Base-by-base conservation (phyloP, 768 basidiomycete genomes). In the Pleurotus citrinopileatus region DNA sequence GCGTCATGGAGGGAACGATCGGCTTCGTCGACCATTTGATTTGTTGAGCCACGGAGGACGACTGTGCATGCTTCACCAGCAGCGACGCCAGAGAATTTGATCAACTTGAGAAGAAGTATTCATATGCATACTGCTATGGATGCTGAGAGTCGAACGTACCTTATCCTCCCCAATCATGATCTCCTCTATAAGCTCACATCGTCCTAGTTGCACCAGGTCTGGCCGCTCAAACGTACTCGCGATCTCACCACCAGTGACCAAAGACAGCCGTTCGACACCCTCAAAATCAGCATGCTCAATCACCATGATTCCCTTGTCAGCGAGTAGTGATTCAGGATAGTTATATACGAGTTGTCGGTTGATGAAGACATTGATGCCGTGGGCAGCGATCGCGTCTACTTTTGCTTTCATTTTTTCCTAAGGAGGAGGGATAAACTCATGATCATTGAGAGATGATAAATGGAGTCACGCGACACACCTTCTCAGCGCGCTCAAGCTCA, bases 371-470 rank as follows among this genome's bases (percentile, higher is more conserved):
- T 93, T 98, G 76, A 98, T 92, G 50, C 96, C 96, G 61, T 97
- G 94, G 0, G 89, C 70, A 4, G 94, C 93, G 63, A 99, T 98
- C 12, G 87, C 84, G 42, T 94, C 91, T 4, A 99, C 95, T 75
- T 98, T 99, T 56, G 84, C 87, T 73, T 96, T 97, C 97, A 99
- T 99, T 81, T 99, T 98, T 76, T 98, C 97, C 91, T 94, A 47
- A 27, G 6, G 40, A 8, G 27, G 8, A 25, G 58, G 42, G 37
- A 50, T 36, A 26, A 29, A 37, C 53, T 36, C 29, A 36, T 10
- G 2, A 6, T 23, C 7, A 20, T n/a, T 13, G 34, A 29, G 51
- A 13, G 15, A 10, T 12, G 29, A 56, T 5, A n/a, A 12, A 36
- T 34, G 9, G n/a, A 15, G 48, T 32, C 38, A 70, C 61, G 88